Conservation (phyloP, 345 rosid species). For the Eucalyptus leucophloia region DNA sequence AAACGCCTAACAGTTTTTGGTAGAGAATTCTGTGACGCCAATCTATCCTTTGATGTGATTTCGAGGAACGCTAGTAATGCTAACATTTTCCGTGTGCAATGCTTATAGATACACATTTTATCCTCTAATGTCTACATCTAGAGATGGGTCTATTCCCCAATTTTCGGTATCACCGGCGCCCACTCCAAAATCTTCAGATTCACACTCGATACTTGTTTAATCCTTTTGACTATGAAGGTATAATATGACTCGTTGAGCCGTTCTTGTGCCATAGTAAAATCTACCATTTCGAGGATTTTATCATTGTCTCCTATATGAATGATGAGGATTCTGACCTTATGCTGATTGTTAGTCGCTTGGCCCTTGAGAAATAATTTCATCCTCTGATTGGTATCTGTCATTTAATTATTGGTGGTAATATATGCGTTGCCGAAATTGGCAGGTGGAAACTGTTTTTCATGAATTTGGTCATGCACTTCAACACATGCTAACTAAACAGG, state of each 20-base stretch:
- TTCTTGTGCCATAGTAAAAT: not conserved
- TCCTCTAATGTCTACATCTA: not conserved
- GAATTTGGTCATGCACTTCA: constrained; percentile 98
- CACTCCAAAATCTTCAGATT: not conserved
- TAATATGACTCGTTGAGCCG: not conserved
- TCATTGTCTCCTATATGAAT: not conserved
- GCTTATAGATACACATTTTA: not conserved
- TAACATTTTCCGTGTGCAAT: not conserved
- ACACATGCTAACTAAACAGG: constrained; percentile 86
- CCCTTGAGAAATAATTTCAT: not conserved
- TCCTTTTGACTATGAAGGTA: not conserved
- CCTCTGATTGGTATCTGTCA: not conserved
- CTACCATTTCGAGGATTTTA: not conserved
- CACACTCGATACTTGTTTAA: not conserved
- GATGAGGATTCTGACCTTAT: not conserved
- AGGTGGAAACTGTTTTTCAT: constrained; percentile 95
- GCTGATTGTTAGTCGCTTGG: not conserved
- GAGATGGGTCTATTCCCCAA: not conserved
- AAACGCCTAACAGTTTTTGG: not conserved
- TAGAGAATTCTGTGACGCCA: not conserved
- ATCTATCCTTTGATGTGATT: not conserved
- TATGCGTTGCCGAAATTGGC: not conserved
- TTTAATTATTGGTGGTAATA: not conserved
- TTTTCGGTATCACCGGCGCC: not conserved
- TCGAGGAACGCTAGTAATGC: not conserved